A percentile compares a stretch with the other conserved stretches of the same genome.
phyloP scores from a whole-genome alignment of 2,329 filamentous ascomycete species.

The Paecilomyces dactylethromorphus region DNA sequence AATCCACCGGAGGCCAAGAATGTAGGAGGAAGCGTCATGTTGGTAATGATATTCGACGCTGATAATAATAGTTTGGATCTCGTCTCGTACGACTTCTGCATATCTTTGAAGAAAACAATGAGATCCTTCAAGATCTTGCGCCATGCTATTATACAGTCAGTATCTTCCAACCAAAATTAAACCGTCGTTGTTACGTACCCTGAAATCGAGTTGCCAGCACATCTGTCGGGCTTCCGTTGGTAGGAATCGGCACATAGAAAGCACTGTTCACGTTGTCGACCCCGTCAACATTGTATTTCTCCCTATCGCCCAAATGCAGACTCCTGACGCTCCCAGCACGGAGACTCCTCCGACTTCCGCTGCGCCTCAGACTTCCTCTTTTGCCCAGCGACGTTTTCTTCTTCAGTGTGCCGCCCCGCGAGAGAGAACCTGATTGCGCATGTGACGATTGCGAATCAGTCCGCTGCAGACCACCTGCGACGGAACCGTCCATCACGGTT shows the following conservation, averaged over 20 bases:
- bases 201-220: constrained; percentile 82
- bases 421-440: constrained; percentile 32
- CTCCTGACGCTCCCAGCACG: constrained; percentile 83
- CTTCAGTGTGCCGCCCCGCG: constrained; percentile 68
- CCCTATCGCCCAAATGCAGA: constrained; percentile 62
- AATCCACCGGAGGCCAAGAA: constrained; percentile 81
- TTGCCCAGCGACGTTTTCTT: constrained; percentile 78
- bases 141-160: constrained; percentile 59
- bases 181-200: constrained; percentile 47
- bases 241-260: constrained; percentile 86
- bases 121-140: constrained; percentile 91
- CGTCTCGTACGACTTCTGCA: constrained; percentile 82
- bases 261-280: constrained; percentile 68
- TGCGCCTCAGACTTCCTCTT: constrained; percentile 68
- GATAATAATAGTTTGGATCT: constrained; percentile 76
- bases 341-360: constrained; percentile 71
- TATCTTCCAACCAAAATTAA: not conserved
- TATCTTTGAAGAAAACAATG: constrained; percentile 87
- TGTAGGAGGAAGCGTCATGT: constrained; percentile 63
- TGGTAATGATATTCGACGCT: constrained; percentile 77
- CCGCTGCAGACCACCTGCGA: constrained; percentile 24
- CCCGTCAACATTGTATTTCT: constrained; percentile 38
- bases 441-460: constrained; percentile 38
- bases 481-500: constrained; percentile 19
- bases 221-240: constrained; percentile 79